These are phyloP conservation scores for Mycena vulgaris DNA, from an alignment of 768 basidiomycete species.

Conservation along the genomic window DNA sequence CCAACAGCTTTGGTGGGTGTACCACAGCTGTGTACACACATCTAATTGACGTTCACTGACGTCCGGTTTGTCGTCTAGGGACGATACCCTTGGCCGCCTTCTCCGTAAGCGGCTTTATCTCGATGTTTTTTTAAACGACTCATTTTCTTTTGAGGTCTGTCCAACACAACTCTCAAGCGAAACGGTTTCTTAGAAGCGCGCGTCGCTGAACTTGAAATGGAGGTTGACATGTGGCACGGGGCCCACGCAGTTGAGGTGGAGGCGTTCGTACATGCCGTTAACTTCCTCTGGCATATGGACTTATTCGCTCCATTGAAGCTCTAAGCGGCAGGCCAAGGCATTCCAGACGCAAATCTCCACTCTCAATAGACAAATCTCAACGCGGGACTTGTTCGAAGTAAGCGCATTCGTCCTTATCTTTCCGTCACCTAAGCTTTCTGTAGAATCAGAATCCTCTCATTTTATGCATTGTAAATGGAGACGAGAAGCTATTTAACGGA, in stretches of 20 bases:
- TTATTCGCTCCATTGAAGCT: conserved; percentile 32
- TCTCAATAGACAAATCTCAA: conserved; percentile 75
- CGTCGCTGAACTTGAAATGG: conserved; percentile 77
- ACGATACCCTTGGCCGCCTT: conserved; percentile 75
- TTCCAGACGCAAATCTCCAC: conserved; percentile 78
- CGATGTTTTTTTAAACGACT: conserved; percentile 16
- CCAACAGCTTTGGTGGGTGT: conserved; percentile 76
- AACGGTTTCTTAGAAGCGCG: conserved; percentile 76
- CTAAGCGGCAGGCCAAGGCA: conserved; percentile 74
- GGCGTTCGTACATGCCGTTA: conserved; percentile 42
- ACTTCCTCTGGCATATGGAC: no score
- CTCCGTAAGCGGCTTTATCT: conserved; percentile 59
- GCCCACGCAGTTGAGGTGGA: conserved; percentile 77
- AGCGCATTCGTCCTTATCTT: conserved; percentile 38
- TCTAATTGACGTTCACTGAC: conserved; percentile 22
- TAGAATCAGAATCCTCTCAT: conserved; percentile 77
- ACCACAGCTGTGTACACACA: background rate
- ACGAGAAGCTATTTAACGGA: conserved; percentile 76
- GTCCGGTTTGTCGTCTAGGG: conserved; percentile 59
- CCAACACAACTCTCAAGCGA: conserved; percentile 72
- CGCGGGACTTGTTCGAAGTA: conserved; percentile 67
- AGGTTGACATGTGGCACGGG: conserved; percentile 79
- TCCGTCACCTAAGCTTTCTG: conserved; percentile 19
- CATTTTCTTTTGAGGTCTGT: conserved; percentile 63
- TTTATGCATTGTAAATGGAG: conserved; percentile 82